Conservation (phyloP, 2,329 filamentous ascomycete species). For the Alternaria alternata region DNA sequence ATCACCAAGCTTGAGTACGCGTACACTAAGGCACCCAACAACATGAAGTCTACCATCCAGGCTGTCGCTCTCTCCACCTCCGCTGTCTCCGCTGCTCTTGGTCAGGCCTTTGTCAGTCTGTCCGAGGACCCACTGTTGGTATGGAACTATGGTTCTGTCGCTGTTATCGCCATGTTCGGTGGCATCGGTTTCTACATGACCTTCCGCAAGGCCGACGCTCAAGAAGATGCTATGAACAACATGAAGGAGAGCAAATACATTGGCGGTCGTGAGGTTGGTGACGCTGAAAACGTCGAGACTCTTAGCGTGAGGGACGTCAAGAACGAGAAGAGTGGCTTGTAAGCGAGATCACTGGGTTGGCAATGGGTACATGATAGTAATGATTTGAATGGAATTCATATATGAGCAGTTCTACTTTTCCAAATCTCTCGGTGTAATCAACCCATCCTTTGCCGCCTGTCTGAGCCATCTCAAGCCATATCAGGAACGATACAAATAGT, state of each 20-base stretch:
- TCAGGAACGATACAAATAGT: too few species aligned
- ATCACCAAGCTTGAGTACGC: conserved; percentile 74
- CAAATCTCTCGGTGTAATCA: not conserved
- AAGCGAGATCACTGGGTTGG: not conserved
- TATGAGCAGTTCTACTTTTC: not conserved
- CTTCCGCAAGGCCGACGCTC: conserved; percentile 42
- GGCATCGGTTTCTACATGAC: conserved; percentile 44
- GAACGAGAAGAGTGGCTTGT: conserved; percentile 29
- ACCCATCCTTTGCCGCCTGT: not conserved
- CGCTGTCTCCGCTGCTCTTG: conserved; percentile 43
- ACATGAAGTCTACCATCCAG: conserved; percentile 61
- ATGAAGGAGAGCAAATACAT: conserved; percentile 34
- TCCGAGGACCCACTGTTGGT: conserved; percentile 45
- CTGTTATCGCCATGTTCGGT: conserved; percentile 43
- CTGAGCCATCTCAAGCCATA: not conserved
- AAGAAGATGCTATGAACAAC: conserved; percentile 47
- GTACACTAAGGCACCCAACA: conserved; percentile 62
- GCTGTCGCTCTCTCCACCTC: conserved; percentile 48
- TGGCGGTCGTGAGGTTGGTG: conserved; percentile 24
- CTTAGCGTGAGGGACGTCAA: conserved; percentile 30
- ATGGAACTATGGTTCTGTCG: conserved; percentile 44
- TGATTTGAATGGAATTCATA: not conserved
- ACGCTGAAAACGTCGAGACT: conserved; percentile 29
- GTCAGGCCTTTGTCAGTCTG: conserved; percentile 42
- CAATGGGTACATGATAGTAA: not conserved